phyloP scores from a whole-genome alignment of 1,284 basidiomycete species.

The Microbotryum scabiosae region DNA sequence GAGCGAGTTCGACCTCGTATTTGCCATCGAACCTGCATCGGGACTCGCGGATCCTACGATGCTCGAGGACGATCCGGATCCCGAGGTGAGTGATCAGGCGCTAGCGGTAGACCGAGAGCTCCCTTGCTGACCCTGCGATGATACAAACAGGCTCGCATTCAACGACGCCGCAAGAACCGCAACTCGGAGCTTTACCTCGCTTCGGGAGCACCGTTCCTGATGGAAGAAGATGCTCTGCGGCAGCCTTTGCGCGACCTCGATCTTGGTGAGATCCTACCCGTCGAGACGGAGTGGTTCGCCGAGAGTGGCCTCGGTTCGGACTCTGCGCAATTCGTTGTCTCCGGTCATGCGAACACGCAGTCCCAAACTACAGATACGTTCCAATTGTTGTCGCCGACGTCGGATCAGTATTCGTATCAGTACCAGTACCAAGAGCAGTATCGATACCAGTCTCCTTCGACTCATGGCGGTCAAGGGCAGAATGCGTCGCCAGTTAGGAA shows the following conservation, averaged over 20 bases:
- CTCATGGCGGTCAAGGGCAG: too few relatives aligned
- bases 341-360: too few relatives aligned
- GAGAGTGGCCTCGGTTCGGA: too few relatives aligned
- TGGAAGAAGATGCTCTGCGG: slow-evolving; percentile 13
- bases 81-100: background rate
- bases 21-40: slow-evolving; percentile 37
- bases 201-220: slow-evolving; percentile 27
- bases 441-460: too few relatives aligned
- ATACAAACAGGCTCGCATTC: background rate
- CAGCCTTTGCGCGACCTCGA: slow-evolving; percentile 3
- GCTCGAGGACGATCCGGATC: slow-evolving; percentile 8
- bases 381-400: too few relatives aligned
- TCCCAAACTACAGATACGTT: too few relatives aligned
- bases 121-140: too few relatives aligned
- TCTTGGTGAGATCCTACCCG: background rate
- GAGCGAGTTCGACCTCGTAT: slow-evolving; percentile 62
- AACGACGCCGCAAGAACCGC: background rate
- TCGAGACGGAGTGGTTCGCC: too few relatives aligned
- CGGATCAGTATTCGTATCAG: too few relatives aligned
- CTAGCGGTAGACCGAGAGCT: background rate
- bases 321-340: too few relatives aligned
- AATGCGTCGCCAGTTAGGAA: too few relatives aligned
- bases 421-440: too few relatives aligned
- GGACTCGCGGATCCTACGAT: slow-evolving; percentile 14
- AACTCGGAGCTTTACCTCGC: slow-evolving; percentile 30